Conservation (phyloP, 768 basidiomycete species). For the Boletus pseudo-olivaceus region DNA sequence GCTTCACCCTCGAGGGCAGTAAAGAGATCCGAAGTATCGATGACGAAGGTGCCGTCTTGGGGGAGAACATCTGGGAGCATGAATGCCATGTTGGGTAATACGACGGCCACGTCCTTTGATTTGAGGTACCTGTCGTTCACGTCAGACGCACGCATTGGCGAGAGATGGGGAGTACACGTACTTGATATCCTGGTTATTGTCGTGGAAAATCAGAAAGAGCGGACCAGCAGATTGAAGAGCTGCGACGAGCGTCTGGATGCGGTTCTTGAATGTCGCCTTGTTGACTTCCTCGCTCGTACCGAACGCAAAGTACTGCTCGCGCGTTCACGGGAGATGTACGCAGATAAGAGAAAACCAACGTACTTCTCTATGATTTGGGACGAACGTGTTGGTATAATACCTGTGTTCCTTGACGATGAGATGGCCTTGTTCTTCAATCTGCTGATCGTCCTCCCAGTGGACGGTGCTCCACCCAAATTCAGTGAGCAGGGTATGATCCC, state of each 20-base stretch:
- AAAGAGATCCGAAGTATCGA: constrained; percentile 77
- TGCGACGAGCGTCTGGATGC: constrained; percentile 46
- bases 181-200: constrained; percentile 75
- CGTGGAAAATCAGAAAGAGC: constrained; percentile 80
- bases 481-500: constrained; percentile 66
- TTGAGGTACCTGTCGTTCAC: constrained; percentile 48
- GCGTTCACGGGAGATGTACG: neutral
- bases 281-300: constrained; percentile 58
- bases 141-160: neutral
- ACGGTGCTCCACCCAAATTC: constrained; percentile 79
- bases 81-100: constrained; percentile 48
- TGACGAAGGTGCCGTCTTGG: constrained; percentile 51
- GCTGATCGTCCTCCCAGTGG: constrained; percentile 51
- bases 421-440: constrained; percentile 52
- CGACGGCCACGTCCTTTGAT: constrained; percentile 47
- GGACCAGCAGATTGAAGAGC: constrained; percentile 46
- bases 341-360: neutral
- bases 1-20: constrained; percentile 66
- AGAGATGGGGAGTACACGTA: constrained; percentile 22
- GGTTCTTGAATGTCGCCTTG: constrained; percentile 47
- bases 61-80: constrained; percentile 56
- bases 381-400: constrained; percentile 59
- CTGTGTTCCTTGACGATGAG: constrained; percentile 62
- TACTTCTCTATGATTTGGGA: constrained; percentile 61
- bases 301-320: constrained; percentile 57